Base-by-base conservation (phyloP, 805 yeast genomes). In the Debaryomyces castellii region DNA sequence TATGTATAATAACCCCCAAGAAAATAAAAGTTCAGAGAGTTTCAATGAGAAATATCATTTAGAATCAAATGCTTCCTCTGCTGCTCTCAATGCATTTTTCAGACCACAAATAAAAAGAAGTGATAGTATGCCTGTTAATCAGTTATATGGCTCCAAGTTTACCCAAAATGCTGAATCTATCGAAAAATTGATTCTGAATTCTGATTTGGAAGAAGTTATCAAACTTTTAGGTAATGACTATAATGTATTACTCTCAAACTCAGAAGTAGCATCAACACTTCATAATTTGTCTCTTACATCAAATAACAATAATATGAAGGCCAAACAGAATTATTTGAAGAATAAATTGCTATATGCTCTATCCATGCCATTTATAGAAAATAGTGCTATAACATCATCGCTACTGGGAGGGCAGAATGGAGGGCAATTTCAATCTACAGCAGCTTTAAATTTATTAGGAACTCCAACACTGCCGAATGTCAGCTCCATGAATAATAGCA, bases 281-380 rank as follows among this genome's bases (percentile, higher is more conserved):
- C 86, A 82, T 48, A 78, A 81, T 49, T 60, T 83, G 25, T 78
- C 87, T 1, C 62, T 82, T 3, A 61, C 80, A 1, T 70, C 77
- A 12, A 69, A 56, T 4, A 55, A 54, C 14, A 56, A 52, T 28
- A 55, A 60, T 35, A 30, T 11, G 34, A 51, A 63, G 22, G 50
- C 69, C 16, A 75, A 77, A 49, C 71, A 73, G 21, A 68, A 70
- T 33, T 51, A 64, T 9, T 58, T 81, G 20, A 73, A 74, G 48
- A 69, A 73, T 2, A 76, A 73, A 52, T 61, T 83, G 4, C 58
- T 83, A 11, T 78, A 81, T 58, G 87, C 89, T 0, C 69, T 84
- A 45, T 85, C 90, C 1, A 81, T 85, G 1, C 89, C 89, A 5
- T 81, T 84, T 64, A 69, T 75, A 40, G 82, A 79, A 52, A 67